Percentiles rank a stretch among this genome's conserved stretches.
Conservation (phyloP, 805 yeast species). For the Saccharomycopsis microspora region DNA sequence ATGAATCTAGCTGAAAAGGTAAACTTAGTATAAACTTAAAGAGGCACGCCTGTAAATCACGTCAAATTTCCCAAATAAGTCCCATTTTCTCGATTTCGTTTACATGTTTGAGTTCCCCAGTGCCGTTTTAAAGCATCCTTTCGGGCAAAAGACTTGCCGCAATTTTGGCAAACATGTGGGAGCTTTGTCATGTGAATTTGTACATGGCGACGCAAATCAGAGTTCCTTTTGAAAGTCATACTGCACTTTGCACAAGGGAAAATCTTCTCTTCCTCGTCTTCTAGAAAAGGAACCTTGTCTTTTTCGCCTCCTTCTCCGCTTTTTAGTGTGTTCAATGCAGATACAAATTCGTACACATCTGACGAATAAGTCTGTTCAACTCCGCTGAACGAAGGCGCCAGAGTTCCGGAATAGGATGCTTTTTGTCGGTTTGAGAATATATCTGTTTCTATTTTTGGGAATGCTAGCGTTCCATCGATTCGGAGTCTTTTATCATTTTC, state of each 20-base stretch:
- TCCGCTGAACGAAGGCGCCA: too few relatives aligned
- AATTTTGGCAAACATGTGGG: constrained; percentile 62
- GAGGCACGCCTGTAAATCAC: constrained; percentile 8
- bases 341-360: constrained; percentile 11
- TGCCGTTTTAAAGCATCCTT: constrained; percentile 76
- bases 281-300: not conserved
- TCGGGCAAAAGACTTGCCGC: constrained; percentile 78
- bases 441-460: constrained; percentile 11
- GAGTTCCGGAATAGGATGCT: too few relatives aligned
- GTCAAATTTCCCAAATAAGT: constrained; percentile 15
- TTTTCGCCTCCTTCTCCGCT: not conserved
- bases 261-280: constrained; percentile 24
- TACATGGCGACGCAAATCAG: constrained; percentile 54
- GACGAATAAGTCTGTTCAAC: not conserved
- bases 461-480: not conserved
- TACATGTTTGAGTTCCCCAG: constrained; percentile 62
- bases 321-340: constrained; percentile 9
- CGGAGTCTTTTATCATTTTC: not conserved
- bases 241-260: constrained; percentile 51
- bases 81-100: constrained; percentile 48
- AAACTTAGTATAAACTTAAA: too few relatives aligned
- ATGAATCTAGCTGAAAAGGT: too few relatives aligned
- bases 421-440: not conserved
- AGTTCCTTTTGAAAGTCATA: constrained; percentile 52
- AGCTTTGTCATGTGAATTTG: constrained; percentile 62